Percentiles rank a stretch among this genome's conserved stretches.
Conservation (phyloP, 257 asterid genomes). For the Salvia hispanica region DNA sequence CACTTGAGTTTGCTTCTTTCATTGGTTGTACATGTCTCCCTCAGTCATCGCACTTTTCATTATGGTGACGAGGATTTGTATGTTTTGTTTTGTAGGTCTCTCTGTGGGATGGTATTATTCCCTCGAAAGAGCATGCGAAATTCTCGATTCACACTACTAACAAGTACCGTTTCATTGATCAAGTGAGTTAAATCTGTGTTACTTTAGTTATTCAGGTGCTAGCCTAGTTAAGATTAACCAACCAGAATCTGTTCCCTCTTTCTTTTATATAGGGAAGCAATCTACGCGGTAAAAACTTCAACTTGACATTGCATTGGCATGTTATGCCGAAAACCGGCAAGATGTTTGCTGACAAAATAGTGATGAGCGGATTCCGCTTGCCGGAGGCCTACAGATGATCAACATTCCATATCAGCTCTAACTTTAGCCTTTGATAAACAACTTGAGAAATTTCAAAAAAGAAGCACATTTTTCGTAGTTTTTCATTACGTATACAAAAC, state of each 20-base stretch:
- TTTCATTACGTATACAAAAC: neutral
- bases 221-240: conserved; percentile 4
- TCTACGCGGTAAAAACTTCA: conserved; percentile 74
- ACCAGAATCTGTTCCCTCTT: neutral
- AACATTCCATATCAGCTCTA: neutral
- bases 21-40: neutral
- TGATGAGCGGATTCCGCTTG: conserved; percentile 78
- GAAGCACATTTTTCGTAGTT: neutral
- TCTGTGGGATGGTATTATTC: conserved; percentile 89
- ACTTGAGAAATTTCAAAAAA: conserved; percentile 18
- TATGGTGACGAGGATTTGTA: neutral
- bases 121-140: conserved; percentile 72
- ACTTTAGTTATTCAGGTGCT: conserved; percentile 6
- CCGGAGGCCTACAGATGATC: conserved; percentile 70
- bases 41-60: neutral
- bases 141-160: conserved; percentile 77
- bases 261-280: conserved; percentile 71
- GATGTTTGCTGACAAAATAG: conserved; percentile 88
- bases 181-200: conserved; percentile 44
- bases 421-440: conserved; percentile 5
- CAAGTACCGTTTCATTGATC: conserved; percentile 84
- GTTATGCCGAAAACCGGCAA: conserved; percentile 97
- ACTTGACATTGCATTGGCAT: conserved; percentile 95
- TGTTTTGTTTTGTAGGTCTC: conserved; percentile 58
- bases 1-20: conserved; percentile 6